These are phyloP conservation scores for Solanum ossicruentum DNA, from an alignment of 257 asterid genomes.

Conservation along the genomic window DNA sequence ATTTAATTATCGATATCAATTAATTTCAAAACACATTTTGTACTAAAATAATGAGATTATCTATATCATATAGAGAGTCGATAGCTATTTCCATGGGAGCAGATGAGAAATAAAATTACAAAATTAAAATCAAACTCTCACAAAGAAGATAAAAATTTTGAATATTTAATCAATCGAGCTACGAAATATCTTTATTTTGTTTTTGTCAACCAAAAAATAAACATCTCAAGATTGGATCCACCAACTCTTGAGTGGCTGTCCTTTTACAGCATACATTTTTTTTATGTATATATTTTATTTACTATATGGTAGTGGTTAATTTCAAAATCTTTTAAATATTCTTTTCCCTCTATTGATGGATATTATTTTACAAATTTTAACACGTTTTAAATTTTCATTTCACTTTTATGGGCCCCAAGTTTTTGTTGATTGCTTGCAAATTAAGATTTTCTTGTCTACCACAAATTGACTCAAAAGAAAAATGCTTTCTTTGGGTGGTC, in stretches of 20 bases:
- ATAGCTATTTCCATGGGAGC: no score
- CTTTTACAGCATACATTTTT: neutral
- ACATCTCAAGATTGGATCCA: neutral
- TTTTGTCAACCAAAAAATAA: neutral
- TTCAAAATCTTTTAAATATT: neutral
- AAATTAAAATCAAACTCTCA: no score
- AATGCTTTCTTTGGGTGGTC: neutral
- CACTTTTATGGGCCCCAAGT: neutral
- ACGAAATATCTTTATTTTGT: neutral
- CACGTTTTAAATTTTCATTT: neutral
- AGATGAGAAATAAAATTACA: neutral
- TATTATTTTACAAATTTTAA: neutral
- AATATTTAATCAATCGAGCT: no score
- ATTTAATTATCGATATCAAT: neutral
- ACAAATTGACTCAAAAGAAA: neutral
- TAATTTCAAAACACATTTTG: neutral
- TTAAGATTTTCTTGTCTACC: neutral
- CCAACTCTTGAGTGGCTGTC: neutral
- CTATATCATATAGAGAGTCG: no score
- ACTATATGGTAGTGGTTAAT: neutral
- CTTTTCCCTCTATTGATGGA: neutral
- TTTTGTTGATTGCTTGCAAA: neutral
- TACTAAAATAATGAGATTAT: neutral
- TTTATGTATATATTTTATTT: neutral
- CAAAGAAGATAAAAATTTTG: fast-evolving